Conservation (phyloP, 257 asterid species). For the Nyctanthes arbortristis region DNA sequence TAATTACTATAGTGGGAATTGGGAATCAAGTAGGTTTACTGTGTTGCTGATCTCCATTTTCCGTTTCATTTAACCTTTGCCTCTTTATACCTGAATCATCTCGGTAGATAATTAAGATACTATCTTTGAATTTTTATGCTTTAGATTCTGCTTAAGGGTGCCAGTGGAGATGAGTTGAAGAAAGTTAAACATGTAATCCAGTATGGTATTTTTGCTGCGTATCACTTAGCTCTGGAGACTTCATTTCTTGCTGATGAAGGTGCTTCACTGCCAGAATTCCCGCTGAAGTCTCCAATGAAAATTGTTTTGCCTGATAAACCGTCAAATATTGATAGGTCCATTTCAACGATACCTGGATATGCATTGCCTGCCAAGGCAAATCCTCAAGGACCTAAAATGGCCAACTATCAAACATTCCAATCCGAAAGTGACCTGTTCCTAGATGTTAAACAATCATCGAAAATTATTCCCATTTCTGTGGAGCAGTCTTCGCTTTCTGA, state of each 20-base stretch:
- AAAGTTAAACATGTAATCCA: conserved; percentile 67
- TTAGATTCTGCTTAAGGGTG: conserved; percentile 81
- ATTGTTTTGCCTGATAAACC: conserved; percentile 66
- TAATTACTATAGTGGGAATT: not conserved
- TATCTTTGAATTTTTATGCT: conserved; percentile 13
- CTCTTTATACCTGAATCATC: not conserved
- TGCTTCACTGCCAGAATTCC: conserved; percentile 67
- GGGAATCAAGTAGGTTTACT: conserved; percentile 13
- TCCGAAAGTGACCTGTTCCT: conserved; percentile 30
- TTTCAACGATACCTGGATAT: conserved; percentile 54
- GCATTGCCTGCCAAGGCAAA: conserved; percentile 32
- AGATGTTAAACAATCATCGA: conserved; percentile 31
- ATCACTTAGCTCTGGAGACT: conserved; percentile 73
- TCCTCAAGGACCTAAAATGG: conserved; percentile 24
- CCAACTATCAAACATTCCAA: conserved; percentile 22
- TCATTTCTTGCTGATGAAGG: conserved; percentile 87
- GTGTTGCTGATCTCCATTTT: conserved; percentile 1
- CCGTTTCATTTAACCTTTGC: conserved; percentile 12
- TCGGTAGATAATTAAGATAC: conserved; percentile 4
- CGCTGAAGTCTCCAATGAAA: conserved; percentile 62
- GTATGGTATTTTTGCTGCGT: conserved; percentile 75
- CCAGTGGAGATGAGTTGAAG: conserved; percentile 74
- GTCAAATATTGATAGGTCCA: conserved; percentile 53
- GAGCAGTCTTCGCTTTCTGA: conserved; percentile 26
- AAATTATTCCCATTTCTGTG: conserved; percentile 25